A percentile compares a stretch with the other conserved stretches of the same genome.
Evolutionary conservation across 192 early-diverging fungal genomes (phyloP).

Genomic region (Spizellomyces sp.): DNA sequence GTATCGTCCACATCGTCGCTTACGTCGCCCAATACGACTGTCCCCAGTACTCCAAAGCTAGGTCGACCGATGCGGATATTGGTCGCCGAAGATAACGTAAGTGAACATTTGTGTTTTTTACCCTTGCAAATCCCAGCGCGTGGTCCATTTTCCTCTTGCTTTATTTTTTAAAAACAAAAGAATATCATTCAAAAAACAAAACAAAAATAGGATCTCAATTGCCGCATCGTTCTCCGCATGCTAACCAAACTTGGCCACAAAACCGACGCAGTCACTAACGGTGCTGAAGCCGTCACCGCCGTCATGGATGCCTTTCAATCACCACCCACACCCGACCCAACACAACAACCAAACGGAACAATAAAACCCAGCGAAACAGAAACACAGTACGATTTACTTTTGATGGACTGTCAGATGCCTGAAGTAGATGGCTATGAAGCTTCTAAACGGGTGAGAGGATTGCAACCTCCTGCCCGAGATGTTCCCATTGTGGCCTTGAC

Average conservation of each 20-base stretch:
- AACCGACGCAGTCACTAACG: background rate
- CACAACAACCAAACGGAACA: background rate
- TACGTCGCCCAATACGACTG: background rate
- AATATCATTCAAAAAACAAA: too few relatives aligned
- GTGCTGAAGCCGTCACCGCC: background rate
- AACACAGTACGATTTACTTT: constrained; percentile 13
- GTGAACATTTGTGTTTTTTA: background rate
- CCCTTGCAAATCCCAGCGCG: too few relatives aligned
- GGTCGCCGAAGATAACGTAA: constrained; percentile 17
- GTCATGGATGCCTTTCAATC: background rate
- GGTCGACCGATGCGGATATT: constrained; percentile 4
- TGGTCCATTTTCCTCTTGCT: too few relatives aligned
- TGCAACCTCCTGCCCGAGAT: background rate
- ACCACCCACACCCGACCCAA: background rate
- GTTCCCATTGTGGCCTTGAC: constrained; percentile 19
- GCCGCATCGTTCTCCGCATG: constrained; percentile 1
- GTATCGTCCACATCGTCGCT: too few relatives aligned
- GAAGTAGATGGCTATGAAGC: background rate
- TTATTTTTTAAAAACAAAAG: too few relatives aligned
- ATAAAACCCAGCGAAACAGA: background rate
- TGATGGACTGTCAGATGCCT: constrained; percentile 23
- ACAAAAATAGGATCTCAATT: constrained; percentile 1
- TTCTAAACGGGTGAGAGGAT: background rate
- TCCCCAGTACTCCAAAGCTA: background rate
- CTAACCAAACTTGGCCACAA: constrained; percentile 12